Base-by-base conservation (phyloP, 441 rosid species). In the Bruguiera hainesii region DNA sequence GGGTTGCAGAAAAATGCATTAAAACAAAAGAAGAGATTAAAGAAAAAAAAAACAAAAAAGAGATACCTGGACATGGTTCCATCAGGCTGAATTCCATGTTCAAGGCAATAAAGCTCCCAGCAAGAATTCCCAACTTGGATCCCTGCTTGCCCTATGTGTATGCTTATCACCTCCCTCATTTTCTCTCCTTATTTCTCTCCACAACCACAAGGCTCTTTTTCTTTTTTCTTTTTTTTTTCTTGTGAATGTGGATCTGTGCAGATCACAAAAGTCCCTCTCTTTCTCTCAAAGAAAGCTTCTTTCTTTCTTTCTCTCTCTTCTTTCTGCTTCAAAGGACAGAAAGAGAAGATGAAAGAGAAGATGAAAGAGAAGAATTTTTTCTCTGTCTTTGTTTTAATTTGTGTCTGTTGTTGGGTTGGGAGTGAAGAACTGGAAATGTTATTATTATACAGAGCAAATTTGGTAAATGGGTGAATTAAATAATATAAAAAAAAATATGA, bases 91-190 rank as follows among this genome's bases (percentile, higher is more conserved):
- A 89, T 87, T 6, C 80, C 93, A 85, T 89, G 92, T 77, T 89
- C 91, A 66, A 87, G 87, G 75, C 90, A 85, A 69, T 87, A 82
- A 61, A 87, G 89, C 73, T 88, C 91, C 89, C 91, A 89, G 63
- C 92, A 89, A 1, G 92, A 63, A 76, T 89, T 89, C 25, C 93
- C 96, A 37, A 87, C 96, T 80, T 87, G 93, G 76, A 89, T 87
- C 63, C 96, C 96, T 19, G 93, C 93, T 66, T 89, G 93, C 3
- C 93, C 93, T 35, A 89, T 87, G 68, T 89, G 96, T 20, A 89
- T 75, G 75, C 96, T 89, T 20, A 89, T 83, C 8, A 89, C 73
- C 60, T 89, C 96, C 69, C 96, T 89, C 96, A 89, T 89, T 64
- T 55, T 55, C 64, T 63, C 46, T 63, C 42, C 48, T 48, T 50